Percentiles rank a stretch among this genome's conserved stretches.
These are phyloP conservation scores for Didymella glomerata DNA, from an alignment of 2,329 filamentous ascomycete species.

Conservation along the genomic window DNA sequence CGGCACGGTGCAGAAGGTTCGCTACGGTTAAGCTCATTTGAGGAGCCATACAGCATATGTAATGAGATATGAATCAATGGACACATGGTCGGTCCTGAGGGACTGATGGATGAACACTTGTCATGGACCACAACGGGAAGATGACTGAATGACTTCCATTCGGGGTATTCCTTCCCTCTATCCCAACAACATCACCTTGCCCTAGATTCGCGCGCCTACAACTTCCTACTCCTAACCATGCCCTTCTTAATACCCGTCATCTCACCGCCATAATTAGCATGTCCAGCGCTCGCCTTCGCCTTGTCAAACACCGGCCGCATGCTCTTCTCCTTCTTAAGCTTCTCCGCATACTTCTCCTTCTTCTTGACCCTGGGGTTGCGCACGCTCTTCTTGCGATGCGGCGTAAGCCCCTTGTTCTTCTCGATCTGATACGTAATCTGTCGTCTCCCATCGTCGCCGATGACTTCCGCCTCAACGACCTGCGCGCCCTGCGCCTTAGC, in stretches of 20 bases:
- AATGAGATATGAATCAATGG: neutral
- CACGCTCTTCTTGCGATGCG: slow-evolving; percentile 90
- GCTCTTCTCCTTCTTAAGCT: slow-evolving; percentile 94
- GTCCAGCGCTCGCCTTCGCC: slow-evolving; percentile 78
- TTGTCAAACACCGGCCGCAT: slow-evolving; percentile 83
- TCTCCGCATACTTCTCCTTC: slow-evolving; percentile 93
- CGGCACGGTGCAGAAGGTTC: slow-evolving; percentile 59
- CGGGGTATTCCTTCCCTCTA: slow-evolving; percentile 8
- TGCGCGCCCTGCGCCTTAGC: slow-evolving; percentile 66
- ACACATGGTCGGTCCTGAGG: neutral
- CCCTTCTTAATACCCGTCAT: slow-evolving; percentile 94
- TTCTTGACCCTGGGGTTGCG: slow-evolving; percentile 98
- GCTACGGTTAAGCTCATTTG: slow-evolving; percentile 52
- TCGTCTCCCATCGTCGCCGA: slow-evolving; percentile 86
- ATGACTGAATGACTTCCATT: neutral
- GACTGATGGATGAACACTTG: neutral
- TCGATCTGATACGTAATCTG: slow-evolving; percentile 93
- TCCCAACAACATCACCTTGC: neutral
- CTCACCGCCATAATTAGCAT: slow-evolving; percentile 78
- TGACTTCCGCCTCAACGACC: slow-evolving; percentile 71
- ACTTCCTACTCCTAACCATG: slow-evolving; percentile 90
- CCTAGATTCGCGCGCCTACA: too few relatives aligned
- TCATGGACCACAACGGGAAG: neutral
- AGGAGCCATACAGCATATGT: too few relatives aligned
- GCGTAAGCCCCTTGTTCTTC: slow-evolving; percentile 96